Percentiles rank a stretch among this genome's conserved stretches.
Evolutionary conservation across 352 stramenopile genomes (phyloP).

Genomic region (Albugo laibachii): DNA sequence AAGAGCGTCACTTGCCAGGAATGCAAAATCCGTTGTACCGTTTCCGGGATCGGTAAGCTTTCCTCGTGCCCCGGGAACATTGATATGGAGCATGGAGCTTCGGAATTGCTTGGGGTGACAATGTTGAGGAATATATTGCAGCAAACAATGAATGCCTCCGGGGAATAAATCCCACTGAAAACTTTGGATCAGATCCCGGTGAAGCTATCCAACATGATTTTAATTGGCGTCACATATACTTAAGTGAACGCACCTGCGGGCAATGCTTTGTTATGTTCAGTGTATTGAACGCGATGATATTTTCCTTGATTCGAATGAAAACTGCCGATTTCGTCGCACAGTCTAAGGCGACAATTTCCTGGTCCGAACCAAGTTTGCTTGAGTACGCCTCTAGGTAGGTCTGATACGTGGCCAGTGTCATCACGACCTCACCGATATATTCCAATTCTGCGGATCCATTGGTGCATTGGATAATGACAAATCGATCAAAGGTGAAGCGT

Average conservation of each 20-base stretch:
- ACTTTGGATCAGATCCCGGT: conserved; percentile 58
- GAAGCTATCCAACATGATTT: conserved; percentile 14
- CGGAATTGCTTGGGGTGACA: conserved; percentile 39
- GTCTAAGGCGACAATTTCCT: not conserved
- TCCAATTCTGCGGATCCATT: conserved; percentile 29
- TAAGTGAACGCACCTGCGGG: conserved; percentile 17
- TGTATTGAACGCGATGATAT: conserved; percentile 56
- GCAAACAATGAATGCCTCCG: conserved; percentile 55
- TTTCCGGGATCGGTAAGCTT: conserved; percentile 43
- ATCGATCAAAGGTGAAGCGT: conserved; percentile 58
- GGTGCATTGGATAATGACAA: conserved; percentile 29
- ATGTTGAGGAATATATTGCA: conserved; percentile 55
- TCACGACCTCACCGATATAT: conserved; percentile 38
- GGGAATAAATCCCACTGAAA: conserved; percentile 76
- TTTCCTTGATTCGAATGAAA: conserved; percentile 32
- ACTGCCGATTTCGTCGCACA: not conserved
- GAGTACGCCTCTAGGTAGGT: conserved; percentile 52
- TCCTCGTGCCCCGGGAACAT: conserved; percentile 45
- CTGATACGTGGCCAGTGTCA: conserved; percentile 59
- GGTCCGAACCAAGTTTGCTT: conserved; percentile 5
- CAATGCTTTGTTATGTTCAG: conserved; percentile 50
- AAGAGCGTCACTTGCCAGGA: conserved; percentile 19
- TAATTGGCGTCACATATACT: not conserved
- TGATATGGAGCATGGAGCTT: conserved; percentile 54
- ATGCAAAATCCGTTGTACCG: conserved; percentile 58